Base-by-base conservation (phyloP, 169 alveolate species). In the Plasmodium ovale region DNA sequence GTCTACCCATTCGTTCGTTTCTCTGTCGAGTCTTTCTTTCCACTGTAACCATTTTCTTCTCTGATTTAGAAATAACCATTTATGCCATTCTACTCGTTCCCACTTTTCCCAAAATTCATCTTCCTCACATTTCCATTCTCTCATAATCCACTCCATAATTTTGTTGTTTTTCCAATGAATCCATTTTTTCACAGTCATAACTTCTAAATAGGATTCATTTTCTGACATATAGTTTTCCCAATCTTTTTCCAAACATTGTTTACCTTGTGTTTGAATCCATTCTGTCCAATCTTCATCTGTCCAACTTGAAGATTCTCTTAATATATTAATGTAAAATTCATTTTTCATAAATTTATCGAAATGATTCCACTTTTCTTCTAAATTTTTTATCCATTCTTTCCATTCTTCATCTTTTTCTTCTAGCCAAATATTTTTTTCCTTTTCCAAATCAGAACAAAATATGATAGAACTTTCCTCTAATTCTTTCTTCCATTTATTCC, bases 131-230 rank as follows among this genome's bases (percentile, higher is more conserved):
- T 47, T 47, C 56, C 56, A 47, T 14, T 47, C 56, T 2, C 56
- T 2, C 56, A 47, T 47, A 14, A 47, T 3, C 56, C 56, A 47
- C 16, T n/a, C 12, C 1, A 47, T 47, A 0, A 47, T 47, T 47
- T 47, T 47, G 16, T n/a, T 21, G 16, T 47, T 47, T 47, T 47
- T 47, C 56, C 56, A 47, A 14, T 70, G 53, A 44, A 7, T 49
- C 84, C 84, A 70, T 49, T 49, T 64, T 49, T 70, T 51, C 27
- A 70, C 10, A 23, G 49, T 31, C 84, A 35, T 47, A 47, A 37
- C 14, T 21, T 51, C n/a, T 47, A 70, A 14, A 10, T 70, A 7
- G 21, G 62, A 14, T 58, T 70, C 84, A 25, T 49, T 49, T 21
- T 70, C 84, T 21, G 27, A 10, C 12, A 44, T 0, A 37, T 37